Conservation (phyloP, 2,329 filamentous ascomycete species). For the Tympanopsis confertula region DNA sequence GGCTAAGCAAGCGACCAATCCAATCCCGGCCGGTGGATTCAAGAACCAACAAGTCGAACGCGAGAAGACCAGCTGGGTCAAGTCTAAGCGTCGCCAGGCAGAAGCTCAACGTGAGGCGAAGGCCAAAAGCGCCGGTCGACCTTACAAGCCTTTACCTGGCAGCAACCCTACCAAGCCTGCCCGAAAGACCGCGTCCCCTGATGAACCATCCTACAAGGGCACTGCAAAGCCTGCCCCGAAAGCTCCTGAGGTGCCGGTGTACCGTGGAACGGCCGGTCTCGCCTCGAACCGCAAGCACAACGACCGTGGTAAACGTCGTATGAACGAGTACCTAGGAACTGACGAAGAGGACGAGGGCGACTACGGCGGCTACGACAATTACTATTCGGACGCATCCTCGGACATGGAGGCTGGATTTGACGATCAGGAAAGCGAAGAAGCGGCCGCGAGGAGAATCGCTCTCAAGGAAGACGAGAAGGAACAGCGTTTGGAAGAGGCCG, state of each 20-base stretch:
- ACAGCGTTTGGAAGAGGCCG: conserved; percentile 23
- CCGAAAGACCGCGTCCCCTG: conserved; percentile 25
- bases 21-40: conserved; percentile 5
- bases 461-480: conserved; percentile 32
- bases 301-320: neutral
- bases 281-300: conserved; percentile 6
- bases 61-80: too few species aligned
- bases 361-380: conserved; percentile 15
- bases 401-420: conserved; percentile 35
- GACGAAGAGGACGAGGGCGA: conserved; percentile 1
- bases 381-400: conserved; percentile 29
- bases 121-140: too few species aligned
- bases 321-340: neutral
- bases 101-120: too few species aligned
- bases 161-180: conserved; percentile 28
- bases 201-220: conserved; percentile 25
- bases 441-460: conserved; percentile 22
- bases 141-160: too few species aligned
- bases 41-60: conserved; percentile 25
- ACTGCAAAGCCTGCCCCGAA: conserved; percentile 14
- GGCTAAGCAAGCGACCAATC: conserved; percentile 22
- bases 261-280: conserved; percentile 27
- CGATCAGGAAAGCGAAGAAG: conserved; percentile 31
- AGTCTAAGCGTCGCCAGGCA: too few species aligned
- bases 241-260: conserved; percentile 13